Evolutionary conservation across 2,329 filamentous ascomycete species (phyloP).

Genomic region (Cladosporium sp.): DNA sequence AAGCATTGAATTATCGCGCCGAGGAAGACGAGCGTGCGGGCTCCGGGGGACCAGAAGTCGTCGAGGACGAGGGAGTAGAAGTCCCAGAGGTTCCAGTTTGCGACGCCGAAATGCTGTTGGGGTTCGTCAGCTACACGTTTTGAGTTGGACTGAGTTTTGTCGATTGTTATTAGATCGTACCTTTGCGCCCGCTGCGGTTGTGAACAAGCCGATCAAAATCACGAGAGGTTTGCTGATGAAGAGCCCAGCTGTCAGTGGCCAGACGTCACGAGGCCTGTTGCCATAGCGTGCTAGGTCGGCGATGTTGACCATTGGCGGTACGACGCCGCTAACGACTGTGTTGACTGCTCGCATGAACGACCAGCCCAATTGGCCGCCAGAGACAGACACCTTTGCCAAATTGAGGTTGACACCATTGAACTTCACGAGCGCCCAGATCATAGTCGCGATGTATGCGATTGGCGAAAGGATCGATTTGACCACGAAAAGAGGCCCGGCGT

Average conservation of each 20-base stretch:
- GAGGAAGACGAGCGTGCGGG: slow-evolving; percentile 39
- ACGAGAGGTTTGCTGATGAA: slow-evolving; percentile 37
- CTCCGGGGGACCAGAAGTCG: slow-evolving; percentile 35
- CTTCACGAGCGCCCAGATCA: slow-evolving; percentile 33
- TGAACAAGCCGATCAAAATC: slow-evolving; percentile 39
- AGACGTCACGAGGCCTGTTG: slow-evolving; percentile 30
- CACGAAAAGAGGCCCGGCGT: slow-evolving; percentile 43
- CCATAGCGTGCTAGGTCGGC: slow-evolving; percentile 41
- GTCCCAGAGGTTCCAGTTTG: slow-evolving; percentile 46
- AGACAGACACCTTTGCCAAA: slow-evolving; percentile 21
- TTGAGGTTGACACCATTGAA: slow-evolving; percentile 33
- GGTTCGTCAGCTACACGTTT: too few species aligned
- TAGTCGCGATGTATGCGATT: slow-evolving; percentile 34
- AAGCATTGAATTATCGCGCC: slow-evolving; percentile 34
- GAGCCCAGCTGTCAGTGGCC: slow-evolving; percentile 34
- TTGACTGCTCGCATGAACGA: slow-evolving; percentile 41
- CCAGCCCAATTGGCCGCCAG: slow-evolving; percentile 35
- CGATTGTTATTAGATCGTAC: not conserved
- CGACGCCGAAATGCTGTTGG: slow-evolving; percentile 28
- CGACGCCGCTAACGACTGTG: slow-evolving; percentile 26
- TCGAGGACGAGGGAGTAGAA: slow-evolving; percentile 39
- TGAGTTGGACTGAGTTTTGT: too few species aligned
- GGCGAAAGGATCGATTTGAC: slow-evolving; percentile 33
- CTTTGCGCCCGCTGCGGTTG: slow-evolving; percentile 35
- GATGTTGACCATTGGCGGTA: slow-evolving; percentile 35